Evolutionary conservation across 2,329 filamentous ascomycete species (phyloP).

Genomic region (Penicillium aurantiogriseum): DNA sequence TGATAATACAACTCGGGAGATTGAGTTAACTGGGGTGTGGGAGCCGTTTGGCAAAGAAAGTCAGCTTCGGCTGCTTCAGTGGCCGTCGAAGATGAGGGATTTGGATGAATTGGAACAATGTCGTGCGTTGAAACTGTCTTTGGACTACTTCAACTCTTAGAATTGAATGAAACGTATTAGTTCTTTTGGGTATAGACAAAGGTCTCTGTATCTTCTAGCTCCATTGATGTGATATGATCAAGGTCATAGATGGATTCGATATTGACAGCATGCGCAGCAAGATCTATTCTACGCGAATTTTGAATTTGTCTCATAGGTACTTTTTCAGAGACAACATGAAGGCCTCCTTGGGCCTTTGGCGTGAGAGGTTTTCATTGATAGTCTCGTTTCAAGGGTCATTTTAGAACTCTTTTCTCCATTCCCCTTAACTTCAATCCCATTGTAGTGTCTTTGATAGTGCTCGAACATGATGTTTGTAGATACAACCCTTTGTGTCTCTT

Average conservation of each 20-base stretch:
- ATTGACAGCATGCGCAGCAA: neutral
- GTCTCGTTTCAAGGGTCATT: neutral
- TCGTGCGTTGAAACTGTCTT: slow-evolving; percentile 11
- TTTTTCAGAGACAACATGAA: neutral
- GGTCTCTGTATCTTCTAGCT: neutral
- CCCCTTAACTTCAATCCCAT: neutral
- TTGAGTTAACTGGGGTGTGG: slow-evolving; percentile 14
- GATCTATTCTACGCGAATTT: too few species aligned
- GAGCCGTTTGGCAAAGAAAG: slow-evolving; percentile 6
- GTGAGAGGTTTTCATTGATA: too few species aligned
- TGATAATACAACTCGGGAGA: slow-evolving; percentile 13
- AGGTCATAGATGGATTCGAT: neutral
- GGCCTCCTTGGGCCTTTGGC: neutral
- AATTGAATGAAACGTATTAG: neutral
- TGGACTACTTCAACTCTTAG: slow-evolving; percentile 5
- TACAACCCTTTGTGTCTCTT: too few species aligned
- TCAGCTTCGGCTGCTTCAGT: slow-evolving; percentile 18
- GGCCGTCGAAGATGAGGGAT: slow-evolving; percentile 14
- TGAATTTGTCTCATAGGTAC: neutral
- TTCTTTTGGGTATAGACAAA: neutral
- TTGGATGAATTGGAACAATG: slow-evolving; percentile 19
- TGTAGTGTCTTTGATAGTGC: neutral
- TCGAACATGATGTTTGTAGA: neutral
- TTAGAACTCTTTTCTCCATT: neutral
- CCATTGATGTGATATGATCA: neutral